A percentile compares a stretch with the other conserved stretches of the same genome.
These are phyloP conservation scores for Cryptococcus sp. DNA, from an alignment of 1,284 basidiomycete genomes.

Conservation along the genomic window DNA sequence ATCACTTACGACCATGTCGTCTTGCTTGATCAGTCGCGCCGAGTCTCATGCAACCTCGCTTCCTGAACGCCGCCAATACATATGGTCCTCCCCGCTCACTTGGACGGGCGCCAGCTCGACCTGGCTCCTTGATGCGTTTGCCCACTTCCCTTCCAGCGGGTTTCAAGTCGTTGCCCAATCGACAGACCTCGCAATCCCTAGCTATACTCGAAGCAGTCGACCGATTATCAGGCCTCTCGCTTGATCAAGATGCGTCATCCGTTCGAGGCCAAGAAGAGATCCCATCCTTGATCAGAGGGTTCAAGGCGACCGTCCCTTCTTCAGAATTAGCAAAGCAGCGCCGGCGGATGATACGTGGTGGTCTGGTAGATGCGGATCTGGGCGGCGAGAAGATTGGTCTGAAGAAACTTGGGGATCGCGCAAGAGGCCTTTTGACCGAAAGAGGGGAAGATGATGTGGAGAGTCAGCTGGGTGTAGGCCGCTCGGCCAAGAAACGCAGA, in stretches of 20 bases:
- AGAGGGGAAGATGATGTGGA: constrained; percentile 55
- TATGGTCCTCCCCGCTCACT: constrained; percentile 59
- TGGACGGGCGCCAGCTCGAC: constrained; percentile 33
- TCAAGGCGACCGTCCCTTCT: constrained; percentile 87
- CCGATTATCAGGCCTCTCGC: constrained; percentile 68
- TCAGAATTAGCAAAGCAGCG: constrained; percentile 73
- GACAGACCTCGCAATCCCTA: constrained; percentile 76
- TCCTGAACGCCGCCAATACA: constrained; percentile 66
- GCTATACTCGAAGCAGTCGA: constrained; percentile 80
- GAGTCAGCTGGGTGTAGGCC: constrained; percentile 43
- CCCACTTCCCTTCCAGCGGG: constrained; percentile 62
- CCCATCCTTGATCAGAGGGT: constrained; percentile 78
- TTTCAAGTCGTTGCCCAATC: constrained; percentile 31
- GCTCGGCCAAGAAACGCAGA: constrained; percentile 60
- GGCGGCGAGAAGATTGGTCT: constrained; percentile 74
- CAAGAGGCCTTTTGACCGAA: constrained; percentile 68
- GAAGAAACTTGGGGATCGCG: constrained; percentile 73
- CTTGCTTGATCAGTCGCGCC: constrained; percentile 68
- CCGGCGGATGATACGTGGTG: constrained; percentile 68
- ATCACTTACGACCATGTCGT: neutral
- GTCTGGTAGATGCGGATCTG: constrained; percentile 60
- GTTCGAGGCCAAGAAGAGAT: constrained; percentile 55
- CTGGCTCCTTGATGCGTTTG: constrained; percentile 60
- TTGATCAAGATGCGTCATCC: constrained; percentile 62
- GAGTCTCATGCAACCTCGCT: constrained; percentile 82